A percentile compares a stretch with the other conserved stretches of the same genome.
Evolutionary conservation across 1,139 yeast genomes (phyloP).

Genomic region (Spathaspora jeffriesii): DNA sequence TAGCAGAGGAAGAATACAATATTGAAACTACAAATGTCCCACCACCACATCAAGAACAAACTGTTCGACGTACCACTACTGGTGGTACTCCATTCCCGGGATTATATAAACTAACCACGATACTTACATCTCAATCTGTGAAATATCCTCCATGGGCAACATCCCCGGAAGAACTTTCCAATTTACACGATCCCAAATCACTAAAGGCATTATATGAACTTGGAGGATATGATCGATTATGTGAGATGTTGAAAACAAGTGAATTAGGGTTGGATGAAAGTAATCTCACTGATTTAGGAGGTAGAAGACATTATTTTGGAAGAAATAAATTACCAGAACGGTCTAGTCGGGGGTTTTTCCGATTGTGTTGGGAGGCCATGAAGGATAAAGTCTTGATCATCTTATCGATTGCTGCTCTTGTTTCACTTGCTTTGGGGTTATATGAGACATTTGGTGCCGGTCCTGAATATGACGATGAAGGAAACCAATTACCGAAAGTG

Average conservation of each 20-base stretch:
- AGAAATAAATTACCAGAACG: conserved; percentile 70
- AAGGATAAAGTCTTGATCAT: conserved; percentile 89
- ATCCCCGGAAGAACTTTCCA: conserved; percentile 31
- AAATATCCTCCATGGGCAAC: conserved; percentile 10
- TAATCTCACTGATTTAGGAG: conserved; percentile 25
- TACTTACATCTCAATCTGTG: conserved; percentile 7
- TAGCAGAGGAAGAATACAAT: conserved; percentile 4
- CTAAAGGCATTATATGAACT: conserved; percentile 33
- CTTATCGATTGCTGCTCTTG: conserved; percentile 81
- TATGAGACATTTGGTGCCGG: conserved; percentile 92
- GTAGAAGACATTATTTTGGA: conserved; percentile 58
- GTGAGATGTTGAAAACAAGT: conserved; percentile 37
- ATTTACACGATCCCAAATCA: conserved; percentile 57
- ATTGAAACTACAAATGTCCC: conserved; percentile 3
- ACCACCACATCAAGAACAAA: not conserved
- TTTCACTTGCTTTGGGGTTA: conserved; percentile 87
- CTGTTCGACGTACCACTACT: conserved; percentile 7
- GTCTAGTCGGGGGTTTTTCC: conserved; percentile 64
- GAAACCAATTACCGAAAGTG: conserved; percentile 72
- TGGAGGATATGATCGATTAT: conserved; percentile 42
- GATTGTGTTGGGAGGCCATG: conserved; percentile 79
- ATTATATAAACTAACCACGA: conserved; percentile 8
- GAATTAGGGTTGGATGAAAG: conserved; percentile 42
- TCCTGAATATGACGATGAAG: conserved; percentile 74
- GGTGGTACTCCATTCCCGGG: conserved; percentile 16